Base-by-base conservation (phyloP, 345 rosid species). In the Kernera saxatilis region DNA sequence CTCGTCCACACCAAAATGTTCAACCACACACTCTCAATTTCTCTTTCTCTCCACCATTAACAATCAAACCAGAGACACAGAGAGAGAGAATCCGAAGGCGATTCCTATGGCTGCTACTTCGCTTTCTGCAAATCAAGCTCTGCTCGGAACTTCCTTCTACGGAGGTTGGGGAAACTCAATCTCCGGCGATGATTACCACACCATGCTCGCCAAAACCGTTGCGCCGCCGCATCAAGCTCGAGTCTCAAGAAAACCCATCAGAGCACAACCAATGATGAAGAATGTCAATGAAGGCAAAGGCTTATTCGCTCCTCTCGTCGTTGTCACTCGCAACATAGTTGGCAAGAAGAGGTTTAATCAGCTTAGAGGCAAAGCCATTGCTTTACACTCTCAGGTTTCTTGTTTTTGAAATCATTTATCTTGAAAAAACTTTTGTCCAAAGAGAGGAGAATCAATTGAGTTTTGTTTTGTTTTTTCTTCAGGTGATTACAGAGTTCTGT, bases 241-340 rank as follows among this genome's bases (percentile, higher is more conserved):
- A 43, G 80, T 80, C 14, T 79, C 79, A 4, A 41, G 69, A 8
- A 89, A 71, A 77, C 83, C 89, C 1, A 66, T 74, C 1, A 84
- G 85, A 72, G 17, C 58, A 46, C 75, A 69, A 14, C 95, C 97
- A 2, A 45, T 85, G 89, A 91, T 89, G 97, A 86, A 82, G 84
- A 91, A 94, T 60, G 84, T 91, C 3, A 94, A 94, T 5, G 99
- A 91, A 84, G 99, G 99, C 56, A 94, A 91, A 77, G 99, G 99
- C 3, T 7, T 94, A 43, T 94, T 94, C 44, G 97, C 96, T 1
- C 99, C 99, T 0, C 3, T 75, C 23, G 96, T 91, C 33, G 95
- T 94, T 67, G 60, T 89, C 6, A 82, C 96, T 1, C 86, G 96
- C 32, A 81, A 86, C 60, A 14, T 89, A 14, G 53, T 89, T 15